Conservation (phyloP, 2,329 filamentous ascomycete genomes). For the Pleomassaria siparia region DNA sequence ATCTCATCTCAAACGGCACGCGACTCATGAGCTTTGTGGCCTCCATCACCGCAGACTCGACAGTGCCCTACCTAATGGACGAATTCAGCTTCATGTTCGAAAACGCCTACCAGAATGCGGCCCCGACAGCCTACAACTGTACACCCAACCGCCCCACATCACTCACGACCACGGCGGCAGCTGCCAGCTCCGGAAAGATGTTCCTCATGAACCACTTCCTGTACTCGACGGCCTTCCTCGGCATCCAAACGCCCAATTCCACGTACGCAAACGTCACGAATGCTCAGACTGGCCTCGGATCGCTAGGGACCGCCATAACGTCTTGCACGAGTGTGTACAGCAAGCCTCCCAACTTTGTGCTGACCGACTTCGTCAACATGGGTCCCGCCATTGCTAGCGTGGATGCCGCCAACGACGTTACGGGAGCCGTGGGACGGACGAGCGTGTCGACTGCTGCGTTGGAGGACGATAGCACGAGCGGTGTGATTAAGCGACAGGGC, state of each 20-base stretch:
- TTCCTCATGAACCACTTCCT: slow-evolving; percentile 82
- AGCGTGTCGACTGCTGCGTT: slow-evolving; percentile 21
- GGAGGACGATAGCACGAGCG: slow-evolving; percentile 15
- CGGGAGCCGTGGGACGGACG: slow-evolving; percentile 26
- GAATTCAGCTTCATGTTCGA: slow-evolving; percentile 72
- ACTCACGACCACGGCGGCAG: slow-evolving; percentile 49
- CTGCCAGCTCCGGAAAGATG: slow-evolving; percentile 61
- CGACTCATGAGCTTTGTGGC: slow-evolving; percentile 72
- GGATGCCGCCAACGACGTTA: slow-evolving; percentile 69
- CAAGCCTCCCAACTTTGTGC: slow-evolving; percentile 67
- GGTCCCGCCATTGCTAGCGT: slow-evolving; percentile 70
- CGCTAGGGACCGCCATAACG: slow-evolving; percentile 41
- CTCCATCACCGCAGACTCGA: slow-evolving; percentile 41
- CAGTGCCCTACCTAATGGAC: slow-evolving; percentile 61
- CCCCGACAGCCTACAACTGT: slow-evolving; percentile 69
- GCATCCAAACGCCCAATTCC: slow-evolving; percentile 44
- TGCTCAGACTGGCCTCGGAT: slow-evolving; percentile 60
- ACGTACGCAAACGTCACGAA: slow-evolving; percentile 66
- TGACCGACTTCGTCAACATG: slow-evolving; percentile 79
- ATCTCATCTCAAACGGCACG: slow-evolving; percentile 65
- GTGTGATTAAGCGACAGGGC: slow-evolving; percentile 17
- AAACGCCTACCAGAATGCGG: slow-evolving; percentile 66
- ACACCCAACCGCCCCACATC: slow-evolving; percentile 64
- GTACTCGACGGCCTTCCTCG: slow-evolving; percentile 55
- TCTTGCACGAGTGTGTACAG: slow-evolving; percentile 61